Percentiles rank a stretch among this genome's conserved stretches.
phyloP scores from a whole-genome alignment of 139 green algal genomes.

The Chlorokybus atmophyticus region DNA sequence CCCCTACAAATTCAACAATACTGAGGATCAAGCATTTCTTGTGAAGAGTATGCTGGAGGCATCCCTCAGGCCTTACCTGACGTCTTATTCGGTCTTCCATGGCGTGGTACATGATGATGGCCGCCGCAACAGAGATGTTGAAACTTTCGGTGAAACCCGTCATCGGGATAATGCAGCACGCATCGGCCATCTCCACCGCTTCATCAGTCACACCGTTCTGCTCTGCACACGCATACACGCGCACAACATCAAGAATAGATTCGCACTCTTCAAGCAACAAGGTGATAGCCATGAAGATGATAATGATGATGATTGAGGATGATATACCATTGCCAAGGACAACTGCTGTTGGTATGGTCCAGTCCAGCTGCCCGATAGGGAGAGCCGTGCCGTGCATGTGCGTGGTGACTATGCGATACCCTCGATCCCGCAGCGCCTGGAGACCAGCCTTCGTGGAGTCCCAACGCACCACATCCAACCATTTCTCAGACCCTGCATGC shows the following conservation, averaged over 20 bases:
- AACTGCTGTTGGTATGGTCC: constrained; percentile 33
- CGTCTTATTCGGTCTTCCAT: constrained; percentile 6
- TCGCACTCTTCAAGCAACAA: no score
- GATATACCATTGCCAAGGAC: constrained; percentile 38
- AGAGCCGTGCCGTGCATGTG: constrained; percentile 10
- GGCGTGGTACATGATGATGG: constrained; percentile 31
- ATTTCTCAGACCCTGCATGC: constrained; percentile 34
- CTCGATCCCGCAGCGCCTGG: constrained; percentile 7
- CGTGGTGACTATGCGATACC: constrained; percentile 32
- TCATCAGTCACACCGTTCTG: constrained; percentile 18
- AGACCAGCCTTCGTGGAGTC: constrained; percentile 18
- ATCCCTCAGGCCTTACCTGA: constrained; percentile 6
- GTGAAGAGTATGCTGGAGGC: background rate
- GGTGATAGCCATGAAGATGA: no score
- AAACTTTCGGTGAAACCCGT: constrained; percentile 33
- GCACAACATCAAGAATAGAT: no score
- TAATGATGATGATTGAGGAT: no score
- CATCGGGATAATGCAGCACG: constrained; percentile 29
- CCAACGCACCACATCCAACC: constrained; percentile 30
- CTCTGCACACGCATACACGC: background rate
- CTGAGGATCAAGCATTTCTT: background rate
- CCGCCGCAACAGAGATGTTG: constrained; percentile 36
- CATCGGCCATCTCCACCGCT: constrained; percentile 16
- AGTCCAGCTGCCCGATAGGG: constrained; percentile 32
- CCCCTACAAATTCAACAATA: constrained; percentile 10